Conservation (phyloP, 495 filamentous ascomycete genomes). For the Penicillium alfredii region DNA sequence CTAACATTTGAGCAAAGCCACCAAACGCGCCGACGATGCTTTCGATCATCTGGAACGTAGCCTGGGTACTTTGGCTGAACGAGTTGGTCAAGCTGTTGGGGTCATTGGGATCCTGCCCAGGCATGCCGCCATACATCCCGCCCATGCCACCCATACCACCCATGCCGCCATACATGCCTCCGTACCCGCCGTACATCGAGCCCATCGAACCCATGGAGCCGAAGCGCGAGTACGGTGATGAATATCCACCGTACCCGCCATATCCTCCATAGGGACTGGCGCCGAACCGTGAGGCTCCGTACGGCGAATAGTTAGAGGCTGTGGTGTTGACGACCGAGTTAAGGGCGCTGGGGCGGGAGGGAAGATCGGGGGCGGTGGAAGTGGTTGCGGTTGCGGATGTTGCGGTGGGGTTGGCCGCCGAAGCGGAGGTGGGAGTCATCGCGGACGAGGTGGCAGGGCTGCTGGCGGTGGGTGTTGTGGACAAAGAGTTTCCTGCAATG, state of each 20-base stretch:
- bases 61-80: slow-evolving; percentile 85
- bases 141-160: slow-evolving; percentile 44
- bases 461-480: slow-evolving; percentile 28
- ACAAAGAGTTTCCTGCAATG: slow-evolving; percentile 32
- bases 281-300: slow-evolving; percentile 56
- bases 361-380: slow-evolving; percentile 62
- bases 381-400: slow-evolving; percentile 42
- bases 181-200: too few relatives aligned
- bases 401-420: slow-evolving; percentile 35
- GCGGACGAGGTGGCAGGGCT: slow-evolving; percentile 36
- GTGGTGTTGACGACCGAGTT: slow-evolving; percentile 75
- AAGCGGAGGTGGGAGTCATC: slow-evolving; percentile 36
- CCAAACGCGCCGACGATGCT: slow-evolving; percentile 95
- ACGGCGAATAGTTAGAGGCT: slow-evolving; percentile 76
- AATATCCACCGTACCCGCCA: slow-evolving; percentile 48
- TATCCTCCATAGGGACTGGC: slow-evolving; percentile 44
- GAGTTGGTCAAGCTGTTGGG: slow-evolving; percentile 86
- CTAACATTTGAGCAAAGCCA: slow-evolving; percentile 98
- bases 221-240: slow-evolving; percentile 62
- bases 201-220: slow-evolving; percentile 53
- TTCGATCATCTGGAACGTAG: slow-evolving; percentile 99
- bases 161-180: slow-evolving; percentile 54
- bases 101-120: slow-evolving; percentile 72
- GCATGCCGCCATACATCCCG: slow-evolving; percentile 52
- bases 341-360: slow-evolving; percentile 69